Percentiles rank a stretch among this genome's conserved stretches.
Conservation (phyloP, 73 alveolate species). For the Durusdinium trenchii region DNA sequence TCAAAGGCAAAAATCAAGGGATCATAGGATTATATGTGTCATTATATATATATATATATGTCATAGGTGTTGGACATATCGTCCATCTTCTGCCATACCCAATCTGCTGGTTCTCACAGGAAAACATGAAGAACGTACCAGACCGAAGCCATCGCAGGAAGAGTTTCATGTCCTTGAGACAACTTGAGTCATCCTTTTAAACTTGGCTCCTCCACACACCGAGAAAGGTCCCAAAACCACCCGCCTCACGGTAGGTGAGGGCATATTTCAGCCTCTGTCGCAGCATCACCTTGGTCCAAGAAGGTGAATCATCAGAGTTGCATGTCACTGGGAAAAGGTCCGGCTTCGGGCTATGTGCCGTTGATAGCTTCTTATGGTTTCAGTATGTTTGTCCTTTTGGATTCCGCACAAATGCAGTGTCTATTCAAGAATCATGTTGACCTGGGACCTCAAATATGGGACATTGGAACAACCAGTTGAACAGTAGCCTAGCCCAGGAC, state of each 20-base stretch:
- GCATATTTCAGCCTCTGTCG: slow-evolving; percentile 99
- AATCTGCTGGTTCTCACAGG: background rate
- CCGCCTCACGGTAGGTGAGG: slow-evolving; percentile 98
- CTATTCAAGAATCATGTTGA: too few species aligned
- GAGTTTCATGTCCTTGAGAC: background rate
- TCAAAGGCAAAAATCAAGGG: too few species aligned
- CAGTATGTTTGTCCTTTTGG: background rate
- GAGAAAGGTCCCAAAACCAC: too few species aligned
- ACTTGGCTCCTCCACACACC: too few species aligned
- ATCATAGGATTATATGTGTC: background rate
- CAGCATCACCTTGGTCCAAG: slow-evolving; percentile 96
- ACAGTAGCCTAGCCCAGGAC: too few species aligned
- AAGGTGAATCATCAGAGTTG: too few species aligned
- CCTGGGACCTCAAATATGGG: too few species aligned
- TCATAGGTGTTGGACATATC: too few species aligned
- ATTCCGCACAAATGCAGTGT: background rate
- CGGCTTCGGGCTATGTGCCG: background rate
- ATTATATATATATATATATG: background rate
- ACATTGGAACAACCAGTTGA: too few species aligned
- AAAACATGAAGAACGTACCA: background rate
- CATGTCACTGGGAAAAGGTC: too few species aligned
- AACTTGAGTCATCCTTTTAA: background rate
- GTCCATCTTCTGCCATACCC: too few species aligned
- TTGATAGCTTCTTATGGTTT: background rate
- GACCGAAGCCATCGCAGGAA: background rate